Conservation (phyloP, 2,329 filamentous ascomycete species). For the Monilinia vaccinii-corymbosi region DNA sequence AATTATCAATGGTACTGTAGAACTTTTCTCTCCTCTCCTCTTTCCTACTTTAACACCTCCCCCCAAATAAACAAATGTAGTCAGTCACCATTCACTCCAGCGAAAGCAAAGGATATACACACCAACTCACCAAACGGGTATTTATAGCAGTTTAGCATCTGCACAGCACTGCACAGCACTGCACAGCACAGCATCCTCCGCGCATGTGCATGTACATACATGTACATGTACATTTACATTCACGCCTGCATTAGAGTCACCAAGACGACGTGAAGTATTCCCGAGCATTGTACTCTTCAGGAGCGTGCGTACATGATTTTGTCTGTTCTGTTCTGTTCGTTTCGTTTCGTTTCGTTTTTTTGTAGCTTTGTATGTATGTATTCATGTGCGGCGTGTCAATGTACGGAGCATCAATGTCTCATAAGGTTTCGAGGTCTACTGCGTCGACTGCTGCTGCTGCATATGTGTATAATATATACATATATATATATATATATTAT, state of each 20-base stretch:
- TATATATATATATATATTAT: too few species aligned
- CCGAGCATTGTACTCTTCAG: neutral
- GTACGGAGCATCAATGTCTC: neutral
- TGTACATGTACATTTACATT: neutral
- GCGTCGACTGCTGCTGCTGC: neutral
- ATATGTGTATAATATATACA: neutral
- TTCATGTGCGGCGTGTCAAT: neutral
- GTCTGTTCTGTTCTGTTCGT: neutral
- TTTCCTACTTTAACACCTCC: too few species aligned
- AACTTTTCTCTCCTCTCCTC: too few species aligned
- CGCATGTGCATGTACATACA: neutral
- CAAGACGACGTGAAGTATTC: neutral
- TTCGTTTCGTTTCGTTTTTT: too few species aligned
- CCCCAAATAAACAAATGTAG: too few species aligned
- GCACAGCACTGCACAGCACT: neutral
- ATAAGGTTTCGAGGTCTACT: neutral
- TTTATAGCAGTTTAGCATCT: neutral
- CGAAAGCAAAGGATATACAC: neutral
- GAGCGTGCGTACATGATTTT: neutral
- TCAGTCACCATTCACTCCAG: too few species aligned
- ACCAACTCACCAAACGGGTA: too few species aligned
- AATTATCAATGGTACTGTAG: too few species aligned
- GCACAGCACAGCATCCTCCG: neutral
- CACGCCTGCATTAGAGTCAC: neutral
- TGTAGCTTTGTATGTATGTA: too few species aligned